Evolutionary conservation across 73 alveolate species (phyloP).

Genomic region (Blepharisma stoltei): DNA sequence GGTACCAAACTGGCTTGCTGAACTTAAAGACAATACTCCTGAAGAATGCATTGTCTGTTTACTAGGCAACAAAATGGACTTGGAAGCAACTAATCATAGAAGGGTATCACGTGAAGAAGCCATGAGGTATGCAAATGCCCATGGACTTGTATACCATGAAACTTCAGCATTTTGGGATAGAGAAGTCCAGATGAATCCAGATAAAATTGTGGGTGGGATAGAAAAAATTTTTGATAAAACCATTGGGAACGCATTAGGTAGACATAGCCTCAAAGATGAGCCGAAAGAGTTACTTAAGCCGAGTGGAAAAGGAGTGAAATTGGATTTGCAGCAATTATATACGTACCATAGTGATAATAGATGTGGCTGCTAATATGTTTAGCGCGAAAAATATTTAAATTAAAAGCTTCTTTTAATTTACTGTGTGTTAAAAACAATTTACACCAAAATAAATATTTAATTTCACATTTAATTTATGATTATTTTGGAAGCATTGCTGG

Average conservation of each 20-base stretch:
- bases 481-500: neutral
- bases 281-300: neutral
- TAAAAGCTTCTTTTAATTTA: too few relatives aligned
- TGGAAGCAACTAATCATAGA: conserved; percentile 27
- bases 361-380: too few relatives aligned
- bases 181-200: neutral
- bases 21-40: conserved; percentile 44
- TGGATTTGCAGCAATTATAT: neutral
- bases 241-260: neutral
- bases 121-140: conserved; percentile 32
- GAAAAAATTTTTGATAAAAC: conserved; percentile 18
- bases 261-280: conserved; percentile 4
- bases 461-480: too few relatives aligned
- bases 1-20: conserved; percentile 54
- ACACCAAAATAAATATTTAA: too few relatives aligned
- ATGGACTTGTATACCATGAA: conserved; percentile 49
- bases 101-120: conserved; percentile 43
- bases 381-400: too few relatives aligned
- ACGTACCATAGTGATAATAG: too few relatives aligned
- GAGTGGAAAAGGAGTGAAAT: neutral
- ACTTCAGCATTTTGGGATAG: conserved; percentile 42
- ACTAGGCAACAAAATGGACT: conserved; percentile 53
- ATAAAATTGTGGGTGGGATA: conserved; percentile 7
- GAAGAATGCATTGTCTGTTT: conserved; percentile 30
- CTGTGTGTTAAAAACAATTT: too few relatives aligned